A percentile compares a stretch with the other conserved stretches of the same genome.
phyloP scores from a whole-genome alignment of 2,329 filamentous ascomycete genomes.

The Pseudogymnoascus sp. region DNA sequence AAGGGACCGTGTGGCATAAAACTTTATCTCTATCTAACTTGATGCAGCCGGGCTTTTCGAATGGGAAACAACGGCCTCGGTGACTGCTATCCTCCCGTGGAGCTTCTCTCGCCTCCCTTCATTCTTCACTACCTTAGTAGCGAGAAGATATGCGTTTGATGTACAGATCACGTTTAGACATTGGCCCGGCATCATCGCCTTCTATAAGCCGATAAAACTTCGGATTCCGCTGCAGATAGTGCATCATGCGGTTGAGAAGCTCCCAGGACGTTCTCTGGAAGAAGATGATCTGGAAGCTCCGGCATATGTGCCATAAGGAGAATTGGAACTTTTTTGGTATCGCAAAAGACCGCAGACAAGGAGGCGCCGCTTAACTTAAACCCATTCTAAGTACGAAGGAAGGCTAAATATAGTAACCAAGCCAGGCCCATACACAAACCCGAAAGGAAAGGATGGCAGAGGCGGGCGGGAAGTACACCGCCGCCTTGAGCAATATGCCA shows the following conservation, averaged over 20 bases:
- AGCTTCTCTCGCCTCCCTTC: conserved; percentile 4
- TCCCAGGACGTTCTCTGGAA: not conserved
- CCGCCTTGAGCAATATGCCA: too few species aligned
- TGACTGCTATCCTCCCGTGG: not conserved
- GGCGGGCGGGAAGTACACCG: too few species aligned
- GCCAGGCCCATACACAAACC: too few species aligned
- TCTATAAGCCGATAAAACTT: not conserved
- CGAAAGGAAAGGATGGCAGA: too few species aligned
- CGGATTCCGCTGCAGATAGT: not conserved
- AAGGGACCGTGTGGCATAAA: not conserved
- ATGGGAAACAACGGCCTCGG: not conserved
- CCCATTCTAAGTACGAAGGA: too few species aligned
- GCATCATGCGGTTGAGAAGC: not conserved
- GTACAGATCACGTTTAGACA: not conserved
- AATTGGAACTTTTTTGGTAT: not conserved
- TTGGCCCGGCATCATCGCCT: not conserved
- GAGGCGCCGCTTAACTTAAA: not conserved
- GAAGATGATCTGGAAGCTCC: not conserved
- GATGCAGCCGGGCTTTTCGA: not conserved
- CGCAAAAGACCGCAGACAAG: not conserved
- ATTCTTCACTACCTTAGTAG: conserved; percentile 3
- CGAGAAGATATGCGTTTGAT: conserved; percentile 8
- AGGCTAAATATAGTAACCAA: too few species aligned
- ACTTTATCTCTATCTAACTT: not conserved
- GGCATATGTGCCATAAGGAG: not conserved